phyloP scores from a whole-genome alignment of 768 basidiomycete species.

The Pholiota molesta region DNA sequence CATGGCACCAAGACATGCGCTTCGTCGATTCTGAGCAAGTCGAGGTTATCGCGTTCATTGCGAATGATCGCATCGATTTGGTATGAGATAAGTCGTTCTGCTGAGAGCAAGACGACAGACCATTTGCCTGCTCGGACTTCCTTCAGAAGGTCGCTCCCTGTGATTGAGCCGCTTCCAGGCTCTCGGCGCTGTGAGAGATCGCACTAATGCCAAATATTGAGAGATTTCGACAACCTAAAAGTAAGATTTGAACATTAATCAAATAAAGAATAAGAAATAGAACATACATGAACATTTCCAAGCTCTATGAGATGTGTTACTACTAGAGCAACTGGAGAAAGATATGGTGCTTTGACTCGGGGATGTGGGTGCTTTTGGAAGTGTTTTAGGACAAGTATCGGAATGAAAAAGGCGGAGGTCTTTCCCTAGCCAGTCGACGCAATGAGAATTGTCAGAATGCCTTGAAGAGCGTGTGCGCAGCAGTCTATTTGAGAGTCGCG shows the following conservation, averaged over 20 bases:
- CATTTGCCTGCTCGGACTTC: background rate
- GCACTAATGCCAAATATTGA: background rate
- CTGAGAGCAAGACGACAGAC: background rate
- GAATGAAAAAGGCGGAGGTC: slow-evolving; percentile 20
- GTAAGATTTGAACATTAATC: background rate
- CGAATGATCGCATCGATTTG: background rate
- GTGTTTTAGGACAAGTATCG: slow-evolving; percentile 20
- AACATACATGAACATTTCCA: slow-evolving; percentile 25
- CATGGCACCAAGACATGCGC: no score
- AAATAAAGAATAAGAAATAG: background rate
- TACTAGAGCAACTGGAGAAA: slow-evolving; percentile 20
- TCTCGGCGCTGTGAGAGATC: background rate
- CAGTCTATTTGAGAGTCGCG: slow-evolving; percentile 21
- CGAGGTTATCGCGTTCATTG: background rate
- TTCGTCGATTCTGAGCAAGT: no score
- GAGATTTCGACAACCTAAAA: background rate
- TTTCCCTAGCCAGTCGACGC: slow-evolving; percentile 24
- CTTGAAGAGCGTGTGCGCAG: slow-evolving; percentile 21
- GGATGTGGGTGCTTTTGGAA: slow-evolving; percentile 11
- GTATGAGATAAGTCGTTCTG: background rate
- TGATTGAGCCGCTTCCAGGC: background rate
- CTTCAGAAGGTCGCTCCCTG: background rate
- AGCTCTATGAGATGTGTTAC: slow-evolving; percentile 28
- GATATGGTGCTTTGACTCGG: slow-evolving; percentile 8
- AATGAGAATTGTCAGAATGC: slow-evolving; percentile 21